Evolutionary conservation across 2,329 filamentous ascomycete species (phyloP), one percentile per base, ranked within the genome.

Genomic region (Phyllosticta ampelicida): DNA sequence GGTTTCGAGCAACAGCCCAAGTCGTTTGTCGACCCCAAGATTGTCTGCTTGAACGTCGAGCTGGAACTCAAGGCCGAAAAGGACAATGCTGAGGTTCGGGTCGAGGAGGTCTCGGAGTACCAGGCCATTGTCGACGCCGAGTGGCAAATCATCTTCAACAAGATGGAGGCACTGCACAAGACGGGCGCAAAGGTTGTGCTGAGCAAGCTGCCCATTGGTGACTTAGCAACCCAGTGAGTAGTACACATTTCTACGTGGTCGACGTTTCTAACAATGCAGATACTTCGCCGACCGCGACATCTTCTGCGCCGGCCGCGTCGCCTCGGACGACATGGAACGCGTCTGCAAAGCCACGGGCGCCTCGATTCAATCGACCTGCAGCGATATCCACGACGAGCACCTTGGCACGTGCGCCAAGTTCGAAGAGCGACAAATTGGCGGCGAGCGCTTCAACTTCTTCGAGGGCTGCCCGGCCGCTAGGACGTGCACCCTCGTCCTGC

Each of bases 141-240:
- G 76, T 99, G 94, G 94, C 90, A 96, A 75, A 99, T 99, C 71
- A 99, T 99, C 74, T 97, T 87, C 84, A 92, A 96, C 80, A 99
- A 99, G 81, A 88, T 99, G 72, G 94, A 99, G 78, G 89, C 92
- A 53, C 78, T 96, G 56, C 83, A 92, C 81, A 86, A 92, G 75
- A 96, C 92, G 5, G 94, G 94, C 57, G 94, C 94, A 63, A 96
- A 96, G 82, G 90, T 99, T 55, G 90, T 99, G 49, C 85, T 99
- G 60, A 96, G 90, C 76, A 97, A 96, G 77, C 81, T 97, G 62
- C 94, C 94, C 48, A 97, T 99, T 69, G 94, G 94, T 69, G 94
- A 99, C 78, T 78, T 99, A 70, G 94, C 94, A 61, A 99, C 94
- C 58, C 94, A 99, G 78, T 83, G 77, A 61, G 72, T 69, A n/a